Conservation (phyloP, 2,329 filamentous ascomycete species). For the Apiospora sp. region DNA sequence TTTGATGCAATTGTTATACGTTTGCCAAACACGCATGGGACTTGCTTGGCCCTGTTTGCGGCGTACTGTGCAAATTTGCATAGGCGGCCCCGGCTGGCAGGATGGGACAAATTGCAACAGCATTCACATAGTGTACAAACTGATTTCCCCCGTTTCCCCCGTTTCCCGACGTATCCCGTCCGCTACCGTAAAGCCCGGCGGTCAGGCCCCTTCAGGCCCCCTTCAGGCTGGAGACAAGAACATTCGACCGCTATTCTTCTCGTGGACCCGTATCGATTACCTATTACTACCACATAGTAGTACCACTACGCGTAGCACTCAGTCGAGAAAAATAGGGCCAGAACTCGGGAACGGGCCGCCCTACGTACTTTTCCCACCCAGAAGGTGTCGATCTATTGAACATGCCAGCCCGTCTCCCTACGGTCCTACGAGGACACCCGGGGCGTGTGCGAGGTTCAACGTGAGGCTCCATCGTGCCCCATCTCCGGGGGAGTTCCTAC, state of each 20-base stretch:
- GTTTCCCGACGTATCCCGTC: conserved; percentile 16
- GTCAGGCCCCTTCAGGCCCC: conserved; percentile 8
- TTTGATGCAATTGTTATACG: conserved; percentile 12
- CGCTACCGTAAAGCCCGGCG: conserved; percentile 4
- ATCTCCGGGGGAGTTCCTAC: not conserved
- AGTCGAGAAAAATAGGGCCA: not conserved
- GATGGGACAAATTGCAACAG: not conserved
- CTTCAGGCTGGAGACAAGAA: conserved; percentile 1
- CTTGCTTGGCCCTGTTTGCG: conserved; percentile 3
- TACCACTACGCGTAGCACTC: not conserved
- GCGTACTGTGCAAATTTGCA: conserved; percentile 18
- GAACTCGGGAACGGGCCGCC: conserved; percentile 21
- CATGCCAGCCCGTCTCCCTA: not conserved
- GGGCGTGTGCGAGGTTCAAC: not conserved
- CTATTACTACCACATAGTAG: not conserved
- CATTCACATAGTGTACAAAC: not conserved
- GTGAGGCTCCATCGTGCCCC: not conserved
- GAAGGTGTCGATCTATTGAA: conserved; percentile 20
- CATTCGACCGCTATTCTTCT: conserved; percentile 19
- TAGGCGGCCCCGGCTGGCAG: not conserved
- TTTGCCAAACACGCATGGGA: conserved; percentile 3
- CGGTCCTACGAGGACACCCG: conserved; percentile 4
- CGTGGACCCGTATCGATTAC: not conserved
- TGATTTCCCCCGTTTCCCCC: not conserved
- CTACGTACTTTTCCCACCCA: conserved; percentile 10